Evolutionary conservation across 768 basidiomycete genomes (phyloP), one percentile per base, ranked within the genome.

Genomic region (Exidia glandulosa): DNA sequence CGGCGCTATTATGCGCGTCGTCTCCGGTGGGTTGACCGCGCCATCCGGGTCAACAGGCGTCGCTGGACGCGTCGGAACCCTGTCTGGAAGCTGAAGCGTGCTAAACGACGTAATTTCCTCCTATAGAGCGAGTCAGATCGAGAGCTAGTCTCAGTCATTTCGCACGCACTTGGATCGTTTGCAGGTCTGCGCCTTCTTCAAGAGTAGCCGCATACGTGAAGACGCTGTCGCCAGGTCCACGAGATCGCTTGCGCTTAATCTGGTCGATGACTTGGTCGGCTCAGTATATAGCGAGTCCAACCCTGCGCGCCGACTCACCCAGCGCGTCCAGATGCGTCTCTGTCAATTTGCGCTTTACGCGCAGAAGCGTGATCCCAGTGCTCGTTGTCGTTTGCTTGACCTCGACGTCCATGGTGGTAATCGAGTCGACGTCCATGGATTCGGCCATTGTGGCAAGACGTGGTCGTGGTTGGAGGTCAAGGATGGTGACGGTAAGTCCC

Each of bases 301-400:
- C n/a, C 19, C 14, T 55, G 59, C 60, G 63, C 37, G 31, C 59
- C 62, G 37, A 70, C 76, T 65, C 74, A 86, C 89, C 86, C 63
- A 91, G 76, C 34, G 86, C 89, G 72, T 91, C 89, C 54, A 90
- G 74, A 34, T 89, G 87, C 66, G 90, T 89, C 64, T 91, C 89
- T 34, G 81, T 86, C 27, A 90, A 78, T 67, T 90, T 90, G 33
- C 89, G 79, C 70, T 91, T 91, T 71, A 91, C 89, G 32, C 90
- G 82, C 32, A 91, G 71, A 65, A 91, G 85, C 1, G 89, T 87
- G 66, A 45, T 45, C 19, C 41, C 19, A 23, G 10, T 23, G 3
- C 36, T 37, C 12, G 12, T 37, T 10, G 48, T 50, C 12, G 23
- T 10, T 10, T 12, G 12, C 27, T 14, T 13, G 2, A 27, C 50